Percentiles rank a stretch among this genome's conserved stretches.
Conservation (phyloP, 2,329 filamentous ascomycete genomes). For the Colletotrichum sp. region DNA sequence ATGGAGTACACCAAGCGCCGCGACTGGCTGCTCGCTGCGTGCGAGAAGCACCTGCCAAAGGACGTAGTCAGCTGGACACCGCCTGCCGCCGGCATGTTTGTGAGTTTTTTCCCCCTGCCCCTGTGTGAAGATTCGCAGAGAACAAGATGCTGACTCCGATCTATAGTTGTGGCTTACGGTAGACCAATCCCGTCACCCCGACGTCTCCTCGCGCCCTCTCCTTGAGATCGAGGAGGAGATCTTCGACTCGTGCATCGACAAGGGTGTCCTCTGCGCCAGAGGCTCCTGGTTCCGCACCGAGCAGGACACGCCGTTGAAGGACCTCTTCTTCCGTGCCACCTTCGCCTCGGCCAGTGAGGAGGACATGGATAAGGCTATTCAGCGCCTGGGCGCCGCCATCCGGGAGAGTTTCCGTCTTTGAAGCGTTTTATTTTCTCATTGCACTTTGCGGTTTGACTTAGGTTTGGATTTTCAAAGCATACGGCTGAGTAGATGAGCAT, state of each 20-base stretch:
- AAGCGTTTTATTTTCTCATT: neutral
- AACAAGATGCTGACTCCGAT: neutral
- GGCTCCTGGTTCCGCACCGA: constrained; percentile 94
- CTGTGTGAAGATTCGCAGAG: neutral
- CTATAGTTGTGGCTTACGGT: constrained; percentile 74
- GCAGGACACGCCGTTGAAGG: constrained; percentile 59
- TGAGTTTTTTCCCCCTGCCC: constrained; percentile 51
- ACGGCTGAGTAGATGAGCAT: neutral
- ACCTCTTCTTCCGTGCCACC: constrained; percentile 87
- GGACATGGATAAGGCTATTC: constrained; percentile 74
- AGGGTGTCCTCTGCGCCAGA: constrained; percentile 80
- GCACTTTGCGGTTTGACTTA: neutral
- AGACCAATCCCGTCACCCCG: constrained; percentile 70
- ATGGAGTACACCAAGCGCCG: constrained; percentile 81
- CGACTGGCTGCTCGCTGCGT: constrained; percentile 78
- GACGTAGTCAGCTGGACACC: constrained; percentile 81
- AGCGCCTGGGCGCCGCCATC: constrained; percentile 77
- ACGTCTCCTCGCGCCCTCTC: constrained; percentile 56
- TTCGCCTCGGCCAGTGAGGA: constrained; percentile 80
- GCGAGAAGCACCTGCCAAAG: constrained; percentile 75
- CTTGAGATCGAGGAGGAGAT: constrained; percentile 83
- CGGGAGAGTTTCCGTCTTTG: constrained; percentile 55
- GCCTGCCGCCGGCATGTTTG: constrained; percentile 93
- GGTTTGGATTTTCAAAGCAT: neutral
- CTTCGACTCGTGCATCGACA: constrained; percentile 76